Percentiles rank a stretch among this genome's conserved stretches.
Evolutionary conservation across 2,329 filamentous ascomycete genomes (phyloP).

Genomic region (Penicillium occitanis): DNA sequence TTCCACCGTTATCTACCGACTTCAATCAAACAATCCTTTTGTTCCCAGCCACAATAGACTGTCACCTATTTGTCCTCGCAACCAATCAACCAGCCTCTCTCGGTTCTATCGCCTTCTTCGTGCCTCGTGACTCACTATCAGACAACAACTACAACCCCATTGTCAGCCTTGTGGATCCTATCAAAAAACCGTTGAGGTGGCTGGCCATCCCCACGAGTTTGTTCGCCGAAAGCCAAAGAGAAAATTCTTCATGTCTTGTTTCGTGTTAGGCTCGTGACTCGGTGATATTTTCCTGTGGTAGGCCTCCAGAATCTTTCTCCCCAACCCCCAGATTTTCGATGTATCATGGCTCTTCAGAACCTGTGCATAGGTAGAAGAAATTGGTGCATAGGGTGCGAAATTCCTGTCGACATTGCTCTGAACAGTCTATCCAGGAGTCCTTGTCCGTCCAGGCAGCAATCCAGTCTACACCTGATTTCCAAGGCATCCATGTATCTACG

Average conservation of each 20-base stretch:
- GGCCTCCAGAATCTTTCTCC: neutral
- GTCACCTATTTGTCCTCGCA: neutral
- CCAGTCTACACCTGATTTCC: neutral
- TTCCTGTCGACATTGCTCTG: neutral
- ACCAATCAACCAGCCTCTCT: neutral
- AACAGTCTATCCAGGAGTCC: neutral
- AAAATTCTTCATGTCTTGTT: neutral
- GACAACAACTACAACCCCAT: neutral
- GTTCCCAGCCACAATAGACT: conserved; percentile 2
- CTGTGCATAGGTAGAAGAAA: neutral
- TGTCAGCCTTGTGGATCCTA: neutral
- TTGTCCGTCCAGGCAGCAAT: neutral
- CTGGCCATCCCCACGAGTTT: neutral
- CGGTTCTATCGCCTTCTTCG: neutral
- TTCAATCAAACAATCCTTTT: neutral
- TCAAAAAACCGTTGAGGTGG: neutral
- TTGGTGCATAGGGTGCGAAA: neutral
- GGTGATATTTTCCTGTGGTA: neutral
- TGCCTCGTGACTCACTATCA: neutral
- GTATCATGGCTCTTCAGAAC: neutral
- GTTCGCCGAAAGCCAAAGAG: too few species aligned
- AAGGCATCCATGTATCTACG: neutral
- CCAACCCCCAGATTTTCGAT: neutral
- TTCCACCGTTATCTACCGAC: neutral
- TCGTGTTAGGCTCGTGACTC: neutral